A percentile compares a stretch with the other conserved stretches of the same genome.
phyloP scores from a whole-genome alignment of 805 yeast species.

The Barnettozyma pratensis region DNA sequence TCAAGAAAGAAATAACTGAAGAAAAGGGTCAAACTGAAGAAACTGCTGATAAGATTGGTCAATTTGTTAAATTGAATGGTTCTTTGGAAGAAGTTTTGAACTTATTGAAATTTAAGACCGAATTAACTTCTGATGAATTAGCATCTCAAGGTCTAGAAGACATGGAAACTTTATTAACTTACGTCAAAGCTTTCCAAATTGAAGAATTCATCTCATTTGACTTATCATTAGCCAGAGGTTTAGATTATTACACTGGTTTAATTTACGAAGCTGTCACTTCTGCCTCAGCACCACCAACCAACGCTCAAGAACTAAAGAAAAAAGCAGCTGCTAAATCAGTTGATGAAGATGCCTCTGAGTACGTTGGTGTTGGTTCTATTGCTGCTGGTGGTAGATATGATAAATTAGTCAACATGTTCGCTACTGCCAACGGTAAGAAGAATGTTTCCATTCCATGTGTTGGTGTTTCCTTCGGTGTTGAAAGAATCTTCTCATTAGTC shows the following conservation, averaged over 20 bases:
- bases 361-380: constrained; percentile 96
- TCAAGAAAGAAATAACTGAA: constrained; percentile 83
- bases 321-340: constrained; percentile 31
- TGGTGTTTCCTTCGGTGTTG: constrained; percentile 96
- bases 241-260: constrained; percentile 95
- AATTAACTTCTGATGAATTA: constrained; percentile 55
- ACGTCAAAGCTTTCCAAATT: constrained; percentile 79
- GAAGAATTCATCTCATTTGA: constrained; percentile 71
- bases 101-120: constrained; percentile 50
- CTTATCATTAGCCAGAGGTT: constrained; percentile 92
- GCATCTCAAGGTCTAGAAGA: constrained; percentile 82
- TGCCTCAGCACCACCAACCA: constrained; percentile 92
- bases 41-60: constrained; percentile 91
- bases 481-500: constrained; percentile 85
- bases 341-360: constrained; percentile 91
- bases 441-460: constrained; percentile 87
- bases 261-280: constrained; percentile 95
- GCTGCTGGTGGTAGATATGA: constrained; percentile 99
- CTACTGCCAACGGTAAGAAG: constrained; percentile 75
- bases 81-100: constrained; percentile 57
- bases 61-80: constrained; percentile 83
- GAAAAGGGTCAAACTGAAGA: constrained; percentile 89
- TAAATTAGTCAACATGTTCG: constrained; percentile 93
- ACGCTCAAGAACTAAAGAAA: constrained; percentile 63
- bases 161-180: constrained; percentile 68